phyloP scores from a whole-genome alignment of 1,284 basidiomycete species.

The Leucoagaricus sp. region DNA sequence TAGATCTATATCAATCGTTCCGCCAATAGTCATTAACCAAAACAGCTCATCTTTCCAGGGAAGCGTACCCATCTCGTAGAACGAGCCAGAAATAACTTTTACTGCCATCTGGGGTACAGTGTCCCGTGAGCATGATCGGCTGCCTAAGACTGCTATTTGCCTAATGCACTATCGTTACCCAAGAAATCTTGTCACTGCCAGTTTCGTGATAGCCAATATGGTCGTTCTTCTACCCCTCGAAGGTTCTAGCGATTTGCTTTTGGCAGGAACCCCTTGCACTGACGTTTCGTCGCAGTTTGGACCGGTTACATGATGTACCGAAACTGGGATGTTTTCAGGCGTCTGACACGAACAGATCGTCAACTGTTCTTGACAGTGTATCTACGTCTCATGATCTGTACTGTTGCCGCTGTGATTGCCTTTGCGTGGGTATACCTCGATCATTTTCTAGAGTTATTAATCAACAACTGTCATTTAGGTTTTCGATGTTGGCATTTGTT shows the following conservation, averaged over 20 bases:
- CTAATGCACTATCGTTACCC: background rate
- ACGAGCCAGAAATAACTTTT: conserved; percentile 6
- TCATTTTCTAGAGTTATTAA: background rate
- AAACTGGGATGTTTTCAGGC: conserved; percentile 12
- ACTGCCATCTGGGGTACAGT: conserved; percentile 6
- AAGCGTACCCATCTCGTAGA: background rate
- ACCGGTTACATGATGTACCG: conserved; percentile 10
- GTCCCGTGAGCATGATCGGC: conserved; percentile 9
- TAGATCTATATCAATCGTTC: background rate
- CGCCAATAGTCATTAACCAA: background rate
- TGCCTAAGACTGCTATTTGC: too few relatives aligned
- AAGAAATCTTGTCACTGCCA: background rate
- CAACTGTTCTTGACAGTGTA: conserved; percentile 12
- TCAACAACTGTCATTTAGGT: background rate
- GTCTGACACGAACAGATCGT: conserved; percentile 5
- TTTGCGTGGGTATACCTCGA: background rate
- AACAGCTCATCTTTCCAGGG: conserved; percentile 8
- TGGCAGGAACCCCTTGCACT: background rate
- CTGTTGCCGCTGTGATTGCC: conserved; percentile 6
- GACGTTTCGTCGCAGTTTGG: conserved; percentile 2
- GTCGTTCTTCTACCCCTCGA: conserved; percentile 9
- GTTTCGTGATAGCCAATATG: background rate
- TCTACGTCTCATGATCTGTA: conserved; percentile 7
- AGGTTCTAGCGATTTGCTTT: background rate
- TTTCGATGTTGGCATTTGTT: conserved; percentile 4